Conservation (phyloP, 2,329 filamentous ascomycete genomes). For the Fusarium nygamai region DNA sequence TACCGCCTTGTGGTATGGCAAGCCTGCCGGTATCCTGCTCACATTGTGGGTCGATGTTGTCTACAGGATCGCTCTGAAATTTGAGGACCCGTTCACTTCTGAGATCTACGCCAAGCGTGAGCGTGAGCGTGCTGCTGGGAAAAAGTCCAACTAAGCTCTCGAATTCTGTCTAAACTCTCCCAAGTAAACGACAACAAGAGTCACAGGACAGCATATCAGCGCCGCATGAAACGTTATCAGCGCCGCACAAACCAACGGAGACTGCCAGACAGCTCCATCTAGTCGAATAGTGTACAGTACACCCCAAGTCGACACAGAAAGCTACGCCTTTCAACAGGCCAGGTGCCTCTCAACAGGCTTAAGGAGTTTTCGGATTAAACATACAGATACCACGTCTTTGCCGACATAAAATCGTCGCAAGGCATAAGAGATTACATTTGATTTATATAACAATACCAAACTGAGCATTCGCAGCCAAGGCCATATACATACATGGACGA, state of each 20-base stretch:
- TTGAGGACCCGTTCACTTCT: slow-evolving; percentile 94
- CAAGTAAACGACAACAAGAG: slow-evolving; percentile 13
- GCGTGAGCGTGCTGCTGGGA: slow-evolving; percentile 61
- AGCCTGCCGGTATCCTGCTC: slow-evolving; percentile 84
- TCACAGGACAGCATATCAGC: neutral
- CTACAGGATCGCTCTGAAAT: slow-evolving; percentile 83
- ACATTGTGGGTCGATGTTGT: slow-evolving; percentile 78
- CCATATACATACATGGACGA: neutral
- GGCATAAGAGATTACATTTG: slow-evolving; percentile 19
- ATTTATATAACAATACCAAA: slow-evolving; percentile 32
- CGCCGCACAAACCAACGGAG: neutral
- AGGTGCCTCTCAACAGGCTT: slow-evolving; percentile 43
- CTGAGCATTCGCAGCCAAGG: slow-evolving; percentile 17
- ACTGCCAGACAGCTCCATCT: slow-evolving; percentile 1
- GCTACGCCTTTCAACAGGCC: slow-evolving; percentile 44
- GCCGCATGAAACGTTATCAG: neutral
- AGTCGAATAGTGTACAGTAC: slow-evolving; percentile 21
- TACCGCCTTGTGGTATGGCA: slow-evolving; percentile 83
- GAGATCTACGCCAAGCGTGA: slow-evolving; percentile 93
- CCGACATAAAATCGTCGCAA: slow-evolving; percentile 30
- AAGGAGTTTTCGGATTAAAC: slow-evolving; percentile 36
- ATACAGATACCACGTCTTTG: slow-evolving; percentile 23
- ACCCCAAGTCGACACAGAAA: slow-evolving; percentile 34
- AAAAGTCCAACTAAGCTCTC: slow-evolving; percentile 60
- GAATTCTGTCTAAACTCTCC: neutral